These are phyloP conservation scores for Alternaria dauci DNA, from an alignment of 2,329 filamentous ascomycete species.

Conservation along the genomic window DNA sequence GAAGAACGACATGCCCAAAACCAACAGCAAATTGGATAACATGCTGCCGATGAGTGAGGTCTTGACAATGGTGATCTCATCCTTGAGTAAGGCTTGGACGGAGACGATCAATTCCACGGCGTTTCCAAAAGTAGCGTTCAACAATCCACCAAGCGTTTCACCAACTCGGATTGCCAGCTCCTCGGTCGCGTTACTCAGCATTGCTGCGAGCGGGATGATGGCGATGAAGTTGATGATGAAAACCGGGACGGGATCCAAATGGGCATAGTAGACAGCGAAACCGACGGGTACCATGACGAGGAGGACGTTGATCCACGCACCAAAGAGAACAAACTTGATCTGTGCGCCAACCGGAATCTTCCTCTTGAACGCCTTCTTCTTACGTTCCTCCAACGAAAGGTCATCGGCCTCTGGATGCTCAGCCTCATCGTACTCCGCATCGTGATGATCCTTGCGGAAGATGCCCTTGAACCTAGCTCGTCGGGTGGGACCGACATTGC, in stretches of 20 bases:
- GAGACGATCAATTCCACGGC: slow-evolving; percentile 90
- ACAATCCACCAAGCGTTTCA: slow-evolving; percentile 84
- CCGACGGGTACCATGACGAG: slow-evolving; percentile 81
- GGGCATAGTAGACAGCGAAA: slow-evolving; percentile 73
- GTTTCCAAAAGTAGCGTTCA: slow-evolving; percentile 93
- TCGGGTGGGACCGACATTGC: slow-evolving; percentile 27
- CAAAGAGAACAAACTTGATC: slow-evolving; percentile 76
- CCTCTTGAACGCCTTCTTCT: slow-evolving; percentile 40
- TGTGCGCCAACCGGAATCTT: slow-evolving; percentile 58
- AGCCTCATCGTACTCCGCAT: slow-evolving; percentile 24
- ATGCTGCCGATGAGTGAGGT: slow-evolving; percentile 93
- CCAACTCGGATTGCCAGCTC: slow-evolving; percentile 81
- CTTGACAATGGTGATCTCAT: slow-evolving; percentile 84
- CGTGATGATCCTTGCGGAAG: slow-evolving; percentile 37
- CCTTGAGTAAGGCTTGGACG: slow-evolving; percentile 78
- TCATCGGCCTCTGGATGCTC: slow-evolving; percentile 34
- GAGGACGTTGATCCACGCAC: slow-evolving; percentile 87
- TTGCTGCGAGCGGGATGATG: slow-evolving; percentile 86
- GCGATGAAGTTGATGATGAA: slow-evolving; percentile 95
- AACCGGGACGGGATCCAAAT: slow-evolving; percentile 53
- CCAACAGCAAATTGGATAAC: slow-evolving; percentile 86
- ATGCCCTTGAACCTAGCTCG: slow-evolving; percentile 46
- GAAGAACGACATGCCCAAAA: slow-evolving; percentile 93
- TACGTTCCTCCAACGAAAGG: slow-evolving; percentile 43
- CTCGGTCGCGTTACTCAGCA: slow-evolving; percentile 89